Evolutionary conservation across 1,284 basidiomycete genomes (phyloP), one percentile per base, ranked within the genome.

Genomic region (Austroboletus novae-zelandiae): DNA sequence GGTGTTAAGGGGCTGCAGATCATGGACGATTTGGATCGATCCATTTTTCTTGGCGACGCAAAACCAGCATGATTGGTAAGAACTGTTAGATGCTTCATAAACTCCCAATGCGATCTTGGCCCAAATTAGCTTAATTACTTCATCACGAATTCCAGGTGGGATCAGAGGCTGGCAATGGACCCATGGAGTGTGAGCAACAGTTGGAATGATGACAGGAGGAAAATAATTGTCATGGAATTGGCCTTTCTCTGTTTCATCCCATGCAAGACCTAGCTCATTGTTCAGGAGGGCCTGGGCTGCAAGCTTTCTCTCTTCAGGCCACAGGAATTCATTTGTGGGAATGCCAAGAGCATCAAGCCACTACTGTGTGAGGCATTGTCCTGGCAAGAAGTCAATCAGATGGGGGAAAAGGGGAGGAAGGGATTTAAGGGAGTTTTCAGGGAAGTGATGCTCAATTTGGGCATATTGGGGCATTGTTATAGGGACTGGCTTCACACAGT

Each of bases 1-100:
- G 2, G 46, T 32, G 44, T 69, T 71, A 1, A 69, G 52, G 1
- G 58, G 57, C 36, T 68, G 60, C 0, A 67, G 47, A 34, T 65
- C 56, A 25, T 66, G 64, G 1, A 70, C 60, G 1, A 68, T 53
- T 58, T n/a, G n/a, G n/a, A n/a, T n/a, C n/a, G n/a, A n/a, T n/a
- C n/a, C n/a, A n/a, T n/a, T n/a, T n/a, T n/a, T 65, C 25, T 40
- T 56, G 0, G 44, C 9, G 5, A 56, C 23, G 23, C 51, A 55
- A 15, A n/a, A 55, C 51, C 51, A 53, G 0, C n/a, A 20, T 0
- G 65, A 68, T 2, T 64, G 45, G 46, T 74, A 75, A 0, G 67
- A 66, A 0, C 64, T 66, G 14, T 67, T 66, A 0, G 63, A 69
- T 0, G 57, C 62, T 51, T 74, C 67, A 44, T 73, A 74, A 0